Conservation (phyloP, 768 basidiomycete genomes). For the Hydnum rufescens region DNA sequence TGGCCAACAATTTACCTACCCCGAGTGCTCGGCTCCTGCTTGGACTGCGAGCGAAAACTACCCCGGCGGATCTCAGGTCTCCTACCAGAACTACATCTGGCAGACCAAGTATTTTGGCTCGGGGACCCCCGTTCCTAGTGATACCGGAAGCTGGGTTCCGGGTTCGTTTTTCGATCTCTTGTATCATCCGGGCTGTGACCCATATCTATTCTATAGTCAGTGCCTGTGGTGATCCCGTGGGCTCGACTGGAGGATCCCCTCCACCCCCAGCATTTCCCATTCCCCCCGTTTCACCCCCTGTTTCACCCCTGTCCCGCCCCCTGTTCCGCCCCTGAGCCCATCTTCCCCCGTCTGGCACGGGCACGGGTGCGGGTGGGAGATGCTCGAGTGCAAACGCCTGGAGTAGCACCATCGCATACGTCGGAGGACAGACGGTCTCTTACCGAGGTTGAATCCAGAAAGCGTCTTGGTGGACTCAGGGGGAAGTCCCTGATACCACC, state of each 20-base stretch:
- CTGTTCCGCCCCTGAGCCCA: not conserved
- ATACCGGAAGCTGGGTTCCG: not conserved
- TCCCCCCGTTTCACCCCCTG: not conserved
- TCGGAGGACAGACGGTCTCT: not conserved
- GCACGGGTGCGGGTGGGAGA: not conserved
- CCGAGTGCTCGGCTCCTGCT: not conserved
- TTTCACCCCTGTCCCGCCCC: not conserved
- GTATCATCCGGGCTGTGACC: not conserved
- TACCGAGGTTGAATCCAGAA: not conserved
- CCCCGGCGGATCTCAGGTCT: conserved; percentile 3
- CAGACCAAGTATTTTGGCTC: not conserved
- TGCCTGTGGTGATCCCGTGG: not conserved
- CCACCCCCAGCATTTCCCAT: not conserved
- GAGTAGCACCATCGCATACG: not conserved
- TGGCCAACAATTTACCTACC: conserved; percentile 4
- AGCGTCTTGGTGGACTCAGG: too few species aligned
- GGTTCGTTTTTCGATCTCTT: not conserved
- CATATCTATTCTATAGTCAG: not conserved
- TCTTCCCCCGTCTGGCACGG: not conserved
- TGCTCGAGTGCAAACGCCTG: not conserved
- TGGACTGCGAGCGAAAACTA: conserved; percentile 1
- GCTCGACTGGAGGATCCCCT: not conserved
- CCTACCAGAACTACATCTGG: not conserved
- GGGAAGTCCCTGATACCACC: too few species aligned
- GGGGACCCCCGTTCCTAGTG: not conserved